Evolutionary conservation across 2,329 filamentous ascomycete species (phyloP).

Genomic region (Colletotrichum kahawae): DNA sequence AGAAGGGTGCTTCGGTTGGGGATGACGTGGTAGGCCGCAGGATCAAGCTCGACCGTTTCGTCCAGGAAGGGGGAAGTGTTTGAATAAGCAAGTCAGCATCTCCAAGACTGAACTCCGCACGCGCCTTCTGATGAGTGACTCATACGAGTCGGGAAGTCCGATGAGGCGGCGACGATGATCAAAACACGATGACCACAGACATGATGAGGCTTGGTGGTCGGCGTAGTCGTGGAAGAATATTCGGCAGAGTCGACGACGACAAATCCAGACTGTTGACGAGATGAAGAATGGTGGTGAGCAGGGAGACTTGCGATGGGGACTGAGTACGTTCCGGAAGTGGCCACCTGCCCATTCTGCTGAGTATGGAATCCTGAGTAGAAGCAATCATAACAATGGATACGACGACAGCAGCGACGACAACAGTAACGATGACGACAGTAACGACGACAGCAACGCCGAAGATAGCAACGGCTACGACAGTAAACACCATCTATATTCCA

Average conservation of each 20-base stretch:
- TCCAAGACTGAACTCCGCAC: background rate
- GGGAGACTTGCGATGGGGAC: background rate
- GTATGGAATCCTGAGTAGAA: background rate
- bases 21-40: background rate
- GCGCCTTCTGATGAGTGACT: background rate
- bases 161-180: background rate
- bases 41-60: background rate
- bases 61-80: no score
- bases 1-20: background rate
- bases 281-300: background rate
- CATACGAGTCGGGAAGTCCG: background rate
- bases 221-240: background rate
- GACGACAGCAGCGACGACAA: background rate
- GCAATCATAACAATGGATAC: background rate
- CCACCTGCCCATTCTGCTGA: background rate
- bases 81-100: background rate
- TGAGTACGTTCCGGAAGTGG: background rate
- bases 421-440: no score
- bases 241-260: background rate
- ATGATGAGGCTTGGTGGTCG: background rate
- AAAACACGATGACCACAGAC: background rate
- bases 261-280: background rate
- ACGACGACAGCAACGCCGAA: background rate
- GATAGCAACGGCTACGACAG: background rate
- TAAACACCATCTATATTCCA: background rate